phyloP scores from a whole-genome alignment of 768 basidiomycete species.

The Boletus rufocinnamomeus region DNA sequence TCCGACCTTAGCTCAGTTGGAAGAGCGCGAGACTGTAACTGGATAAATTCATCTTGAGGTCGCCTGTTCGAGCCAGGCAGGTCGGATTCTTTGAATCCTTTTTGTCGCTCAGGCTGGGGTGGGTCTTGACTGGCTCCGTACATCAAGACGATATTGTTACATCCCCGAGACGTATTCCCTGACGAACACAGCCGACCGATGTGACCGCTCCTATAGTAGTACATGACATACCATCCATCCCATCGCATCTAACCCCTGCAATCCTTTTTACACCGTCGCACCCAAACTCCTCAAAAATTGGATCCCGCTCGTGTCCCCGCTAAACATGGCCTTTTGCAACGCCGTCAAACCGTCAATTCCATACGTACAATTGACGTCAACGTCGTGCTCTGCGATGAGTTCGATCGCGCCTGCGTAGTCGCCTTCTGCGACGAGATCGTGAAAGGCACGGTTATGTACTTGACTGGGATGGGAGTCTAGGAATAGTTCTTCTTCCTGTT shows the following conservation, averaged over 20 bases:
- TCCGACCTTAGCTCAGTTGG: slow-evolving; percentile 45
- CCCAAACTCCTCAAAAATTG: slow-evolving; percentile 25
- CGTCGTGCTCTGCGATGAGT: slow-evolving; percentile 21
- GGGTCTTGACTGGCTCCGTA: no score
- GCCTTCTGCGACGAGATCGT: slow-evolving; percentile 26
- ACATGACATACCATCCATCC: not conserved
- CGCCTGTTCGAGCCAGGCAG: slow-evolving; percentile 47
- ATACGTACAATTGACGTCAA: slow-evolving; percentile 26
- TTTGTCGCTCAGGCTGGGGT: not conserved
- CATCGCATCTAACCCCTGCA: not conserved
- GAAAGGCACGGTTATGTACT: slow-evolving; percentile 25
- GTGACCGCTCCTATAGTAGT: not conserved
- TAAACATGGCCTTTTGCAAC: slow-evolving; percentile 26
- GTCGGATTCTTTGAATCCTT: slow-evolving; percentile 26
- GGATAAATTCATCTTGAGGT: slow-evolving; percentile 39
- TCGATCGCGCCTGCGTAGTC: slow-evolving; percentile 21
- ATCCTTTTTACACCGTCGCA: slow-evolving; percentile 12
- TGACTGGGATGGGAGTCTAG: slow-evolving; percentile 22
- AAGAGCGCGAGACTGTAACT: slow-evolving; percentile 51
- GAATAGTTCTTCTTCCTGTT: slow-evolving; percentile 28
- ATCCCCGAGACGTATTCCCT: not conserved
- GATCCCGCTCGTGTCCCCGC: slow-evolving; percentile 21
- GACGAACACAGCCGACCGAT: not conserved
- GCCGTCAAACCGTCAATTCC: slow-evolving; percentile 23
- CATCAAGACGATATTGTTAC: not conserved